Base-by-base conservation (phyloP, 2,329 filamentous ascomycete species). In the Epichloe uncinata region DNA sequence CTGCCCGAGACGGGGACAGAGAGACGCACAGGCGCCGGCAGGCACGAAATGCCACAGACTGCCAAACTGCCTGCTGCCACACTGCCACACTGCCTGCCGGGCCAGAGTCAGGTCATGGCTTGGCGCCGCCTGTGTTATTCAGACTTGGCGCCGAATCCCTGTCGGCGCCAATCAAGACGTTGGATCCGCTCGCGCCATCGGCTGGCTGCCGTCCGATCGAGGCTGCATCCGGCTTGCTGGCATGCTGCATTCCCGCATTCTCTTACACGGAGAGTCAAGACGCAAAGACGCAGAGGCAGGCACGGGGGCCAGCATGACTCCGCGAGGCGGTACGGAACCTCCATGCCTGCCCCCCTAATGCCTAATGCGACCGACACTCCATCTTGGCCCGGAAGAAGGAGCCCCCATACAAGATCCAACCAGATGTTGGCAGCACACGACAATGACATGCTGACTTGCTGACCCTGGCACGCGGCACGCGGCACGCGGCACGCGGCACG, bases 171-270 rank as follows among this genome's bases (percentile, higher is more conserved):
- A 52, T 47, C 47, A 46, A 15, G 38, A 33, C 22, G n/a, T 12
- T 45, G 46, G 18, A 40, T 36, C 50, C n/a, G n/a, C 47, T 42
- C 42, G 18, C 42, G 37, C 34, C 37, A 35, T 44, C 46, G 50
- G 47, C 30, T 46, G 46, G 37, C 50, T 47, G 43, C 50, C 47
- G 47, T 20, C 38, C 33, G 47, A 47, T 49, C 50, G 50, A 18
- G 41, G 42, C 42, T 42, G 34, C 26, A 9, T 34, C 22, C 16
- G 18, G 36, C 45, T 12, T 13, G 36, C 43, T 45, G 43, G 30
- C 33, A 40, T n/a, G 44, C 40, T 22, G 42, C 16, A 44, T 22
- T 22, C 42, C 40, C 13, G 42, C 16, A 44, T 22, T 22, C 42
- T 33, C n/a, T 16, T 15, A 44, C 18, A 26, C 18, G 20, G 16